Evolutionary conservation across 2,329 filamentous ascomycete species (phyloP).

Genomic region (Ophiostoma sp.): DNA sequence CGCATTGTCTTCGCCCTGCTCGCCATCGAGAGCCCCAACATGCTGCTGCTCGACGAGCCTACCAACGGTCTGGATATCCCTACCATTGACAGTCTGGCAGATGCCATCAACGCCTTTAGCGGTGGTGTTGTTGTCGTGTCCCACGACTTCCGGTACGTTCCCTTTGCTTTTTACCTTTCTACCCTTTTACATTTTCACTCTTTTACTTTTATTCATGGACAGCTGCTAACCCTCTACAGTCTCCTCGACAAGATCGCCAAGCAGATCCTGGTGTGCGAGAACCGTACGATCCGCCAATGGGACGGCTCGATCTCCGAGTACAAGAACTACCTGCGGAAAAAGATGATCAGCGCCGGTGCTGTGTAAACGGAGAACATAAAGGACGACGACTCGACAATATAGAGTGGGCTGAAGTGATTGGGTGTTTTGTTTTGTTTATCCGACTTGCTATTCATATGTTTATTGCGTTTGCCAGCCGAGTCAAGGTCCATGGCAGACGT

Average conservation of each 20-base stretch:
- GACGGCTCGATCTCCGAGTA: conserved; percentile 85
- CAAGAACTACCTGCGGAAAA: conserved; percentile 98
- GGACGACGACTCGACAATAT: conserved; percentile 15
- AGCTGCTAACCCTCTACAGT: conserved; percentile 43
- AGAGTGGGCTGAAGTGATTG: conserved; percentile 17
- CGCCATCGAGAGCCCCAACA: conserved; percentile 93
- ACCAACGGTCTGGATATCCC: conserved; percentile 99
- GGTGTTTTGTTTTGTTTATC: conserved; percentile 17
- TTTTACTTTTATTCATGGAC: background rate
- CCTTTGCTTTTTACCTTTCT: background rate
- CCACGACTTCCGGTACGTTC: conserved; percentile 90
- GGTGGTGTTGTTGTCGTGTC: conserved; percentile 97
- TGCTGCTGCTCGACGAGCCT: conserved; percentile 95
- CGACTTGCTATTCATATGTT: conserved; percentile 4
- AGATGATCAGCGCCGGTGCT: conserved; percentile 86
- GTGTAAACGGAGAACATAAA: conserved; percentile 53
- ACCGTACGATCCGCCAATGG: conserved; percentile 89
- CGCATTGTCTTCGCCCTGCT: conserved; percentile 96
- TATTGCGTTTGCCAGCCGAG: background rate
- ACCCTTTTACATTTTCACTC: background rate
- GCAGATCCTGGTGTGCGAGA: conserved; percentile 98
- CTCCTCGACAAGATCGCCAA: conserved; percentile 99
- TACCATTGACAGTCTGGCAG: conserved; percentile 93
- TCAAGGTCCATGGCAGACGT: background rate
- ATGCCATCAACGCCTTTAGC: conserved; percentile 93